A percentile compares a stretch with the other conserved stretches of the same genome.
phyloP scores from a whole-genome alignment of 805 yeast species.

The Yamadazyma takamatsuzukensis region DNA sequence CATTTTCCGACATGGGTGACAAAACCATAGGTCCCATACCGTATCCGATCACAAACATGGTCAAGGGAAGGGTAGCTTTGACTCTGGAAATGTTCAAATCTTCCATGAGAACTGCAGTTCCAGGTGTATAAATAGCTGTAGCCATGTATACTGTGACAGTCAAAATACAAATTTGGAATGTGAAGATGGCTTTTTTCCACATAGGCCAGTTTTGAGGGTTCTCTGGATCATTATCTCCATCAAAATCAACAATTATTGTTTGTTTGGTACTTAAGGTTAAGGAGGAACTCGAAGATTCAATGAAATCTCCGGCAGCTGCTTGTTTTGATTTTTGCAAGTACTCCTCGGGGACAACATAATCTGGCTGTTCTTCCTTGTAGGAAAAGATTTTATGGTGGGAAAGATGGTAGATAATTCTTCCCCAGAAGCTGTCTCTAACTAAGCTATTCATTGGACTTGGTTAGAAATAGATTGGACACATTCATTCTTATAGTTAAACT shows the following conservation, averaged over 20 bases:
- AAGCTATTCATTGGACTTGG: constrained; percentile 15
- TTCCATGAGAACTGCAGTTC: constrained; percentile 39
- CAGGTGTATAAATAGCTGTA: constrained; percentile 55
- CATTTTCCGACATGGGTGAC: constrained; percentile 58
- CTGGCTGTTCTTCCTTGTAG: constrained; percentile 25
- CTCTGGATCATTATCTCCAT: constrained; percentile 45
- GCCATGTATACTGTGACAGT: constrained; percentile 48
- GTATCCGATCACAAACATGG: constrained; percentile 58
- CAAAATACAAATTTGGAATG: constrained; percentile 16
- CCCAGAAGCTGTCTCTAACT: constrained; percentile 27
- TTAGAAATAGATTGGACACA: too few relatives aligned
- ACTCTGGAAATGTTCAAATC: constrained; percentile 43
- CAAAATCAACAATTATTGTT: constrained; percentile 4
- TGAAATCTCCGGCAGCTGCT: too few relatives aligned
- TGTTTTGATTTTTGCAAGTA: too few relatives aligned
- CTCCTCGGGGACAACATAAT: constrained; percentile 27
- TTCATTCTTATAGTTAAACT: too few relatives aligned
- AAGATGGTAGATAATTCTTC: constrained; percentile 23
- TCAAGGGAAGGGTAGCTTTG: constrained; percentile 49
- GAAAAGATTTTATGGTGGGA: constrained; percentile 19
- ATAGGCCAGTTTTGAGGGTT: constrained; percentile 56
- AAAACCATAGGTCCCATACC: constrained; percentile 61
- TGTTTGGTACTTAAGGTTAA: too few relatives aligned
- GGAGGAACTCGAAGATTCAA: too few relatives aligned
- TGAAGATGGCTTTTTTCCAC: constrained; percentile 32